A percentile compares a stretch with the other conserved stretches of the same genome.
Evolutionary conservation across 495 filamentous ascomycete species (phyloP).

Genomic region (Penicillium antarcticum): DNA sequence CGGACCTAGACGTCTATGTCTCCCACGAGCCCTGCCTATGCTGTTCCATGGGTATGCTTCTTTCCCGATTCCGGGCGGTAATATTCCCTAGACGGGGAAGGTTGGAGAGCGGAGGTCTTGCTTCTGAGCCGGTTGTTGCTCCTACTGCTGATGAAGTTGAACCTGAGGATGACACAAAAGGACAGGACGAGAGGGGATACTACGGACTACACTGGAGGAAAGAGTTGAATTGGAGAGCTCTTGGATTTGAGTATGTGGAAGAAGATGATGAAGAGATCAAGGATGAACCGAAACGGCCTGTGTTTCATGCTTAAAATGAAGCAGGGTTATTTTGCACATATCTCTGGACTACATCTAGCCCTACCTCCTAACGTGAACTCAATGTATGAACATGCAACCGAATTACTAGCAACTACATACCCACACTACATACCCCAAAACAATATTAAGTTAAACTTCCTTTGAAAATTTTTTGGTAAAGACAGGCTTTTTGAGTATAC

Average conservation of each 20-base stretch:
- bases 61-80: conserved; percentile 80
- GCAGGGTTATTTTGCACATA: no score
- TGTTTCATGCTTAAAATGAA: conserved; percentile 16
- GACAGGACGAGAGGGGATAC: conserved; percentile 50
- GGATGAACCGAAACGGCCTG: not conserved
- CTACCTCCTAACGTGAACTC: not conserved
- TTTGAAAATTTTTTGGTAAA: conserved; percentile 32
- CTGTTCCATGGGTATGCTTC: conserved; percentile 93
- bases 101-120: conserved; percentile 37
- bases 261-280: conserved; percentile 5
- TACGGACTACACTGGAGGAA: conserved; percentile 91
- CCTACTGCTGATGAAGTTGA: conserved; percentile 12
- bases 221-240: conserved; percentile 89
- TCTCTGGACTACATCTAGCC: no score
- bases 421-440: not conserved
- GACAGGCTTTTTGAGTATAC: conserved; percentile 25
- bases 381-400: not conserved
- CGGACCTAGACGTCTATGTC: conserved; percentile 83
- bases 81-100: conserved; percentile 64
- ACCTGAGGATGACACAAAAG: conserved; percentile 40
- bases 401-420: no score
- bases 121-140: conserved; percentile 33
- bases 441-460: conserved; percentile 13
- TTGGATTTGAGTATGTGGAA: conserved; percentile 78
- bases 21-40: conserved; percentile 95